A percentile compares a stretch with the other conserved stretches of the same genome.
phyloP scores from a whole-genome alignment of 2,329 filamentous ascomycete species.

The Xylaria sp. region DNA sequence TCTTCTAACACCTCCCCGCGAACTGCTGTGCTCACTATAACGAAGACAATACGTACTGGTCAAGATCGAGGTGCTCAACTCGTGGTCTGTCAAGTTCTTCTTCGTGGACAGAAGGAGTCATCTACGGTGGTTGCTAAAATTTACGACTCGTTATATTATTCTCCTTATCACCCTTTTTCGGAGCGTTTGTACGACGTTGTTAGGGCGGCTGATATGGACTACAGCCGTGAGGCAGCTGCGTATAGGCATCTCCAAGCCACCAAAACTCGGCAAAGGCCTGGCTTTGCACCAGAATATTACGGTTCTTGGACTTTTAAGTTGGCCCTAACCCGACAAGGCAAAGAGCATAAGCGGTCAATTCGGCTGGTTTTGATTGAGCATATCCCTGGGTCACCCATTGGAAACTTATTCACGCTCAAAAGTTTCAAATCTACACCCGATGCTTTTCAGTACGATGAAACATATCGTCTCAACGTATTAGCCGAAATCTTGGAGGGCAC shows the following conservation, averaged over 20 bases:
- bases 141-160: constrained; percentile 3
- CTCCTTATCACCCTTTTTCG: background rate
- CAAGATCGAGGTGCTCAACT: background rate
- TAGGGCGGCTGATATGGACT: background rate
- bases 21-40: background rate
- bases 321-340: background rate
- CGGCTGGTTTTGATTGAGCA: background rate
- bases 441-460: background rate
- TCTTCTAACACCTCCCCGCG: background rate
- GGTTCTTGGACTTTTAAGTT: constrained; percentile 8
- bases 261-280: background rate
- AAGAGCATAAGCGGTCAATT: background rate
- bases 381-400: background rate
- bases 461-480: background rate
- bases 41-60: background rate
- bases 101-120: background rate
- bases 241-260: background rate
- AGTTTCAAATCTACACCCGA: background rate
- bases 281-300: constrained; percentile 1
- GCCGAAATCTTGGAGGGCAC: background rate
- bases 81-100: background rate
- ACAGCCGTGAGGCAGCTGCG: constrained; percentile 1
- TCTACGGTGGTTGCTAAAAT: background rate
- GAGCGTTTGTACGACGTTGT: background rate
- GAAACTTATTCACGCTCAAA: background rate